These are phyloP conservation scores for Wolfiporia cocos DNA, from an alignment of 1,284 basidiomycete genomes.

Conservation along the genomic window DNA sequence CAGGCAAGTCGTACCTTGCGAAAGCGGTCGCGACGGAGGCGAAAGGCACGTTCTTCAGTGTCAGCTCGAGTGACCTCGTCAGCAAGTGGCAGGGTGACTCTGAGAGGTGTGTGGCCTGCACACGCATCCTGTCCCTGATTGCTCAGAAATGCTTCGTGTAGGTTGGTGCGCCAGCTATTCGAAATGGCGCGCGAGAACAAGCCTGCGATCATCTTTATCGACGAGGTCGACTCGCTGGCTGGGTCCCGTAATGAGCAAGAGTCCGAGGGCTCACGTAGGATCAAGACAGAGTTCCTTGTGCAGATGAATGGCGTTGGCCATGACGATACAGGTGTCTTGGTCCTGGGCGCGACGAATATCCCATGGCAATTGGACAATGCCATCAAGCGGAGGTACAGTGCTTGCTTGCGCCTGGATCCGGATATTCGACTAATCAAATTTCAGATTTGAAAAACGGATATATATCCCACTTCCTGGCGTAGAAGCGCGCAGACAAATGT, in stretches of 20 bases:
- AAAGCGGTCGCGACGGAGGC: conserved; percentile 99
- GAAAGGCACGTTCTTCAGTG: conserved; percentile 98
- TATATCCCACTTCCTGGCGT: conserved; percentile 96
- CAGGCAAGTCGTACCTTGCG: conserved; percentile 93
- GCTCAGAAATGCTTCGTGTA: conserved; percentile 25
- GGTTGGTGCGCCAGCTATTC: conserved; percentile 95
- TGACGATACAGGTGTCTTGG: conserved; percentile 95
- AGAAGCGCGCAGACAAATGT: conserved; percentile 93
- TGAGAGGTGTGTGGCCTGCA: conserved; percentile 64
- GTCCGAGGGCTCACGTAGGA: conserved; percentile 91
- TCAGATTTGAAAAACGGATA: conserved; percentile 93
- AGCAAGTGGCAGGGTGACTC: conserved; percentile 99
- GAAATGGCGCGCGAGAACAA: conserved; percentile 95
- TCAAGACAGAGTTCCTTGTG: conserved; percentile 97
- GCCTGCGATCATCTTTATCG: conserved; percentile 98
- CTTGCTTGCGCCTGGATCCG: conserved; percentile 5
- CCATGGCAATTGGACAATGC: conserved; percentile 97
- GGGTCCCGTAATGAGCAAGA: conserved; percentile 95
- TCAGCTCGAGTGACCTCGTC: conserved; percentile 92
- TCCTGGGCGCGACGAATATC: conserved; percentile 98
- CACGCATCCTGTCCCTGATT: background rate
- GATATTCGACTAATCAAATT: background rate
- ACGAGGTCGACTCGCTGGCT: conserved; percentile 96
- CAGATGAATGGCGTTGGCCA: conserved; percentile 99
- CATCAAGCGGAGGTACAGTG: conserved; percentile 84